Base-by-base conservation (phyloP, 352 stramenopile species). In the Pythium insidiosum region DNA sequence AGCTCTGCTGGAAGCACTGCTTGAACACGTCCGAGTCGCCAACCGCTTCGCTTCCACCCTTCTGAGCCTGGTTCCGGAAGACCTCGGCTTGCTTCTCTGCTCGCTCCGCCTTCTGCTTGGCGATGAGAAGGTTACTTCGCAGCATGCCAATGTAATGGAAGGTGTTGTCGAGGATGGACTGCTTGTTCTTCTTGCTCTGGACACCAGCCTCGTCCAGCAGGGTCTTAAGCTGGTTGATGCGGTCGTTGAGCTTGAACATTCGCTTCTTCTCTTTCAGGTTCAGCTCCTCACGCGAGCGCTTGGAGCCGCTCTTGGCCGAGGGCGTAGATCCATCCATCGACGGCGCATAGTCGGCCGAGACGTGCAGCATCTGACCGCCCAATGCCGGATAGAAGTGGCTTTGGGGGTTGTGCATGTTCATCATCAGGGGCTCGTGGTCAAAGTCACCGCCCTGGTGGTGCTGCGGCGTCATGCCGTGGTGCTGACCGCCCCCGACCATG, bases 171-270 rank as follows among this genome's bases (percentile, higher is more conserved):
- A 68, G 56, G 25, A 68, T 50, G 24, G 58, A 68, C 53, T 68
- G 58, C 58, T 68, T 68, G 49, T 68, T 68, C 54, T 63, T 68
- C 43, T 68, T 68, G 53, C 42, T 46, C 43, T 62, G 56, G 10
- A 68, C 49, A 23, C 58, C 58, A 23, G 58, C 58, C 2, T 58
- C 54, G 18, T 68, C 58, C 3, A 68, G 48, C 23, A 63, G 18
- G 13, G 21, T 18, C 42, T 63, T 63, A 42, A 63, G 54, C 21
- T 47, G 34, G 26, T 68, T 84, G 56, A 92, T 92, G 34, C 74
- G 77, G 47, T 92, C 77, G 42, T 92, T 92, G 4, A 92, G 69
- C 70, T 92, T 92, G 49, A 88, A 89, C 79, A 92, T 89, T 56
- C 79, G 76, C 66, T 88, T 88, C 64, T 92, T 92, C 57, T 92